A percentile compares a stretch with the other conserved stretches of the same genome.
phyloP scores from a whole-genome alignment of 1,284 basidiomycete genomes.

The Cystobasidium pallidum region DNA sequence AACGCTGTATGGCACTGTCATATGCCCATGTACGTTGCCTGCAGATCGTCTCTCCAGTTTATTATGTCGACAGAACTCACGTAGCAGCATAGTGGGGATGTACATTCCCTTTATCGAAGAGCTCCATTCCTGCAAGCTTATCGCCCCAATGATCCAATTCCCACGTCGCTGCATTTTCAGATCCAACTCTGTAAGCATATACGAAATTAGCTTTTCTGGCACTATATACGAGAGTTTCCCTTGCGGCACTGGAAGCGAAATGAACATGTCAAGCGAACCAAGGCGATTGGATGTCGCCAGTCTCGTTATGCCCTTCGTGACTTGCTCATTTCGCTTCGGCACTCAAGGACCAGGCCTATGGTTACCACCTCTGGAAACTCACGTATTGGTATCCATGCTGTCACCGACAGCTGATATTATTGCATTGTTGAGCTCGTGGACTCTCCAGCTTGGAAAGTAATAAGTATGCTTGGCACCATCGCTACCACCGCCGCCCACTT shows the following conservation, averaged over 20 bases:
- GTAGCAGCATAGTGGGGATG: conserved; percentile 42
- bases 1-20: too few relatives aligned
- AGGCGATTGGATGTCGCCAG: too few relatives aligned
- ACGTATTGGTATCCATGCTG: not conserved
- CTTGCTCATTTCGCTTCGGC: too few relatives aligned
- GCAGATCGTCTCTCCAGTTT: too few relatives aligned
- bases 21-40: too few relatives aligned
- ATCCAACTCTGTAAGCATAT: not conserved
- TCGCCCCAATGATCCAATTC: conserved; percentile 32
- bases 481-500: conserved; percentile 22
- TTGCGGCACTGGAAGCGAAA: too few relatives aligned
- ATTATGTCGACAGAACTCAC: conserved; percentile 28
- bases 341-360: too few relatives aligned
- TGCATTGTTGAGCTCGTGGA: conserved; percentile 34
- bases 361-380: too few relatives aligned
- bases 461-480: conserved; percentile 34
- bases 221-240: too few relatives aligned
- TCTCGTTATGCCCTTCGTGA: too few relatives aligned
- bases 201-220: not conserved
- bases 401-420: conserved; percentile 5
- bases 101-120: conserved; percentile 38
- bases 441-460: conserved; percentile 40
- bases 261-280: not conserved
- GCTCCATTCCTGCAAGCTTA: conserved; percentile 33
- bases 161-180: not conserved